Conservation (phyloP, 2,329 filamentous ascomycete genomes). For the Colletotrichum melonis region DNA sequence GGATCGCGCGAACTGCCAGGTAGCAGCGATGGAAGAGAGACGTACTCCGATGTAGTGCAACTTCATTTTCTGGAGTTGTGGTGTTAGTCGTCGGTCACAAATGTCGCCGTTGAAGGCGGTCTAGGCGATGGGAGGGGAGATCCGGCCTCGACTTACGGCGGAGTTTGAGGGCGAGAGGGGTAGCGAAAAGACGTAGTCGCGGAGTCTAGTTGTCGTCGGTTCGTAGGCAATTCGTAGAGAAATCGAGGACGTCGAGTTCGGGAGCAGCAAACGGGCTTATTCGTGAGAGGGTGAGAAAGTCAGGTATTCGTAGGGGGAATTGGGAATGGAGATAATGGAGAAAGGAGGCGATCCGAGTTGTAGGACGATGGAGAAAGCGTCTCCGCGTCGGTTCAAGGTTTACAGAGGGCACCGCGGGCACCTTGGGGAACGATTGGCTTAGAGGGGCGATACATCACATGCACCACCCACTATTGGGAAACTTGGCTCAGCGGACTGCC, state of each 20-base stretch:
- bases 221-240: not conserved
- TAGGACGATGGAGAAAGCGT: slow-evolving; percentile 26
- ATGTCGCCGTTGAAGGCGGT: slow-evolving; percentile 14
- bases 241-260: not conserved
- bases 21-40: slow-evolving; percentile 42
- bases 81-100: slow-evolving; percentile 14
- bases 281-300: not conserved
- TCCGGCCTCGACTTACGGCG: slow-evolving; percentile 27
- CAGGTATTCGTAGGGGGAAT: not conserved
- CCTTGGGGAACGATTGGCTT: slow-evolving; percentile 7
- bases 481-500: slow-evolving; percentile 16
- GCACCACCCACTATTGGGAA: slow-evolving; percentile 13
- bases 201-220: not conserved
- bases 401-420: not conserved
- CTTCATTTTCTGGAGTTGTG: slow-evolving; percentile 73
- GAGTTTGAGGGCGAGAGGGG: slow-evolving; percentile 16
- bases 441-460: slow-evolving; percentile 29
- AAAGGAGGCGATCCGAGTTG: slow-evolving; percentile 21
- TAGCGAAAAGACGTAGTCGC: not conserved
- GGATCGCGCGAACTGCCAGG: not conserved
- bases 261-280: not conserved
- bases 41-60: slow-evolving; percentile 88
- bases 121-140: not conserved
- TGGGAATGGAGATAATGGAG: slow-evolving; percentile 19
- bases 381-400: slow-evolving; percentile 31